Evolutionary conservation across 805 yeast species (phyloP), one percentile per base, ranked within the genome.

Genomic region (Priceomyces melissophilus): DNA sequence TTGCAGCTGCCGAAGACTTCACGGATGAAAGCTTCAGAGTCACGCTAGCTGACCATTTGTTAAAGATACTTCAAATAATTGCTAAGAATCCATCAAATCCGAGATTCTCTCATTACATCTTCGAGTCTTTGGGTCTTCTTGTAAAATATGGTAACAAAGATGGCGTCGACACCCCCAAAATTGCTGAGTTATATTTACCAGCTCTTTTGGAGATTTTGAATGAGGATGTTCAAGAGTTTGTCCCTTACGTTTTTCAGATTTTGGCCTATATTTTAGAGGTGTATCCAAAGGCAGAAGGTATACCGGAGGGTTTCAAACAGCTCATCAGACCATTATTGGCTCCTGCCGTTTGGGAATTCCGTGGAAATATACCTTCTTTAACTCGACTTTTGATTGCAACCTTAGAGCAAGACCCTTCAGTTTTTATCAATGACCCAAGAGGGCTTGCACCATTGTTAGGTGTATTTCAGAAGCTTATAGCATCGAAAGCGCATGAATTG

Each of bases 51-150:
- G 71, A 75, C 27, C 90, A 90, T 57, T 67, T 91, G 32, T 63
- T 90, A 34, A 69, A 75, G 38, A 85, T 93, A 36, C 71, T 90
- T 37, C 73, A 71, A 11, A 77, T 80, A 11, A 88, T 90, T 41
- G 71, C 89, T 16, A 82, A 81, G 52, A 93, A 93, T 55, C 99
- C 99, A 4, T 87, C 98, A 4, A 93, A 93, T 63, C 99, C 99
- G 33, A 79, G 83, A 52, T 93, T 93, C 56, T 78, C 89, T 5
- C 99, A 93, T 62, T 95, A 82, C 57, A 73, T 86, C 3, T 93
- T 93, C 60, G 99, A 93, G 69, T 75, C 95, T 7, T 72, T 93
- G 43, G 91, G 93, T 17, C 83, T 82, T 3, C 66, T 90, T 37
- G 66, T 90, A 43, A 82, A 82, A 48, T 82, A 61, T 55, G 55